phyloP scores from a whole-genome alignment of 371 early-diverging fungal species.

The Massospora cicadina region DNA sequence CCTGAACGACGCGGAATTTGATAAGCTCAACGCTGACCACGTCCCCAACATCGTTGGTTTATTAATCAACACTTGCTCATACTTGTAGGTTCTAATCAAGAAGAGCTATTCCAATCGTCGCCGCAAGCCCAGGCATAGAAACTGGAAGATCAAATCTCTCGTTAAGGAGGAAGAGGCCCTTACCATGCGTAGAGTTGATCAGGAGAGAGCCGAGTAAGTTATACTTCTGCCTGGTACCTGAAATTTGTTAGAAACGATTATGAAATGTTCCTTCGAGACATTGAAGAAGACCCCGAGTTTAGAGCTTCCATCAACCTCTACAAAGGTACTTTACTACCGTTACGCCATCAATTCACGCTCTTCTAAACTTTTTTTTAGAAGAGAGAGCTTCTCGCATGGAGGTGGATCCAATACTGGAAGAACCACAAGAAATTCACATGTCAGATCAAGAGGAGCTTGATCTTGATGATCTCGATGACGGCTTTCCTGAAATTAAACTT shows the following conservation, averaged over 20 bases:
- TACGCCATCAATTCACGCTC: too few relatives aligned
- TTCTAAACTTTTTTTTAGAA: too few relatives aligned
- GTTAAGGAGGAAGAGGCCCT: conserved; percentile 74
- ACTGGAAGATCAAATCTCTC: conserved; percentile 82
- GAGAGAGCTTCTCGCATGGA: conserved; percentile 14
- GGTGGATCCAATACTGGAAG: conserved; percentile 22
- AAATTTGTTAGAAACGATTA: conserved; percentile 32
- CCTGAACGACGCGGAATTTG: conserved; percentile 78
- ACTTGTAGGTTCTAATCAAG: conserved; percentile 43
- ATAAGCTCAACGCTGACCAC: conserved; percentile 31
- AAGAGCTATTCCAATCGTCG: conserved; percentile 81
- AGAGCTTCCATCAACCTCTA: conserved; percentile 82
- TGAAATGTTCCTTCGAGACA: conserved; percentile 81
- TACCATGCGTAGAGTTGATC: conserved; percentile 50
- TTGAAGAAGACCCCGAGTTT: conserved; percentile 93
- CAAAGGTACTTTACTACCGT: conserved; percentile 30
- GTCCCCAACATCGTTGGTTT: conserved; percentile 57
- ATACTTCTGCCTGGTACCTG: background rate
- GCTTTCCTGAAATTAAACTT: conserved; percentile 76
- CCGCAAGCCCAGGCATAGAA: conserved; percentile 60
- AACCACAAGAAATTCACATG: conserved; percentile 26
- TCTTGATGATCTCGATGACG: conserved; percentile 29
- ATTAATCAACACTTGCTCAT: background rate
- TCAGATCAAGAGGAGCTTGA: background rate
- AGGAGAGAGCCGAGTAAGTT: conserved; percentile 43